A percentile compares a stretch with the other conserved stretches of the same genome.
Conservation (phyloP, 441 rosid species). For the Adansonia grandidieri region DNA sequence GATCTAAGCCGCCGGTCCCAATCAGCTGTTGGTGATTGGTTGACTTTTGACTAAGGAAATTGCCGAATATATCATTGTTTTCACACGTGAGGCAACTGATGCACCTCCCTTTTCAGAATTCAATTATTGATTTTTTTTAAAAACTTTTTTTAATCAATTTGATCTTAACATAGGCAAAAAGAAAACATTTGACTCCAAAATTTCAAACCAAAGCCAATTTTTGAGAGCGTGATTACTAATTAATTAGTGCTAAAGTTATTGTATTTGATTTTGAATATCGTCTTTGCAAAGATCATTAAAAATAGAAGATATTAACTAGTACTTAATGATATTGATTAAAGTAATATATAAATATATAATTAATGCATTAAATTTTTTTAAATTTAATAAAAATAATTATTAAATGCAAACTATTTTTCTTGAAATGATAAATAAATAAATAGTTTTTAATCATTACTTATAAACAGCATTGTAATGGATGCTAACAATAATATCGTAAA, state of each 20-base stretch:
- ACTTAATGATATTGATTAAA: not conserved
- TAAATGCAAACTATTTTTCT: too few species aligned
- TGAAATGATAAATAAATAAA: too few species aligned
- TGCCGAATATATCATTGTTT: not conserved
- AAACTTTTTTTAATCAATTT: too few species aligned
- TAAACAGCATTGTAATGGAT: not conserved
- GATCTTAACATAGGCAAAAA: too few species aligned
- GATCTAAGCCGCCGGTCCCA: not conserved
- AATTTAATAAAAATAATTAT: too few species aligned
- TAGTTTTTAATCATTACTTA: not conserved
- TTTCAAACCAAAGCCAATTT: too few species aligned
- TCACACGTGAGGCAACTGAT: conserved; percentile 20
- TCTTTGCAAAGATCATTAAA: not conserved
- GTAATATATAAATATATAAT: not conserved
- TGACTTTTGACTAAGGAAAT: not conserved
- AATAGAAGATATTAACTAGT: not conserved
- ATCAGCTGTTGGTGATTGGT: not conserved
- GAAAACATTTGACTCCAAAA: too few species aligned
- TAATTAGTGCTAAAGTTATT: not conserved
- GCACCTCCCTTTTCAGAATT: not conserved
- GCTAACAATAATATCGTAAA: not conserved
- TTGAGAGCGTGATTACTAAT: too few species aligned
- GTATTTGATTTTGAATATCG: not conserved
- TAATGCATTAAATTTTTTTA: too few species aligned
- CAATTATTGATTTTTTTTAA: not conserved